Evolutionary conservation across 257 asterid genomes (phyloP).

Genomic region (Nicotiana attenuata): DNA sequence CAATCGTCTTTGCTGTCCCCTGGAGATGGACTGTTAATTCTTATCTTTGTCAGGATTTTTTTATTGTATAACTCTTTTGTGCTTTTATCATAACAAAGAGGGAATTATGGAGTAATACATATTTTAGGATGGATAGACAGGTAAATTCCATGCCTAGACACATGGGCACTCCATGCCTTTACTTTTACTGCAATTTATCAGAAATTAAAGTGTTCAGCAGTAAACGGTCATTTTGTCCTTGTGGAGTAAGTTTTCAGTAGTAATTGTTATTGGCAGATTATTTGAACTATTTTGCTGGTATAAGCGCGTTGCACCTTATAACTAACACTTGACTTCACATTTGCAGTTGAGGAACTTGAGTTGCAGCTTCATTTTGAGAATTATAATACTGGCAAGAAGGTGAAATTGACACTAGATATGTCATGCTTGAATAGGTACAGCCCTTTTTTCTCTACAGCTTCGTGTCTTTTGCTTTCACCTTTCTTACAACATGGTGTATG

Average conservation of each 20-base stretch:
- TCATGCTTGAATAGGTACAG: conserved; percentile 79
- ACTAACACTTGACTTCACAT: conserved; percentile 12
- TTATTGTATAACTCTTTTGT: neutral
- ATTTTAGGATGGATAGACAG: neutral
- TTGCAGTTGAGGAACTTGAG: conserved; percentile 66
- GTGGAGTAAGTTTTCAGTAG: neutral
- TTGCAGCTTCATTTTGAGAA: conserved; percentile 55
- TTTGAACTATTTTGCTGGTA: neutral
- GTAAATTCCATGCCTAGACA: neutral
- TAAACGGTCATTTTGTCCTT: neutral
- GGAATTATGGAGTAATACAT: neutral
- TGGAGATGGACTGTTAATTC: neutral
- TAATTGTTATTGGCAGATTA: neutral
- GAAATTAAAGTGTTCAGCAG: neutral
- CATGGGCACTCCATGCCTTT: neutral
- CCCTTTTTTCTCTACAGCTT: conserved; percentile 4
- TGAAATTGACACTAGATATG: conserved; percentile 55
- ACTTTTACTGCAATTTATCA: neutral
- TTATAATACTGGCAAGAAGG: conserved; percentile 51
- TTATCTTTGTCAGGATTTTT: neutral
- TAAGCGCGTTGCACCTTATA: neutral
- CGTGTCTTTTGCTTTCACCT: neutral
- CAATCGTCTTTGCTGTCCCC: neutral
- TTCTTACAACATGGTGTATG: neutral
- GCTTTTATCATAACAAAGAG: neutral